A percentile compares a stretch with the other conserved stretches of the same genome.
phyloP scores from a whole-genome alignment of 345 rosid species.

The Iberis pinnata region DNA sequence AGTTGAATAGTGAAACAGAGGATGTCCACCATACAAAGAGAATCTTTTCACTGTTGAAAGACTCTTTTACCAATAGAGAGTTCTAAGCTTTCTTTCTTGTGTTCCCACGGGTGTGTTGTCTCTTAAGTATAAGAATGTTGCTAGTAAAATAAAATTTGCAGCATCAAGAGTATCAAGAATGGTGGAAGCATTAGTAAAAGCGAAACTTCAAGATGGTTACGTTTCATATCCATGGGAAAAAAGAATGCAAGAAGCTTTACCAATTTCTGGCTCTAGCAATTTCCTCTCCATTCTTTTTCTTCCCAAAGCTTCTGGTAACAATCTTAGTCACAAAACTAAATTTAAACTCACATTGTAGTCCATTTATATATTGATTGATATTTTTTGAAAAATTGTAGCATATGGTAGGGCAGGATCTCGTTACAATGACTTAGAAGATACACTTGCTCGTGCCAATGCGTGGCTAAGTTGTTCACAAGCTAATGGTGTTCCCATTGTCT shows the following conservation, averaged over 20 bases:
- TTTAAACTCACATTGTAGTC: neutral
- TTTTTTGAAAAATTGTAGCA: slow-evolving; percentile 12
- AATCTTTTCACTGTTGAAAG: too few species aligned
- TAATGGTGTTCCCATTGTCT: slow-evolving; percentile 70
- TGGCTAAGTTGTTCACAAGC: slow-evolving; percentile 83
- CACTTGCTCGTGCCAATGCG: slow-evolving; percentile 87
- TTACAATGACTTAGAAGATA: slow-evolving; percentile 88
- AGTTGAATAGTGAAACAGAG: too few species aligned
- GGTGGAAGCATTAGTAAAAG: slow-evolving; percentile 55
- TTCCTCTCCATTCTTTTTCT: slow-evolving; percentile 84
- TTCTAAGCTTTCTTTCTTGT: neutral
- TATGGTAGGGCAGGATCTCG: slow-evolving; percentile 65
- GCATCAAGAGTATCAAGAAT: slow-evolving; percentile 75
- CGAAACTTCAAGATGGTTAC: slow-evolving; percentile 91
- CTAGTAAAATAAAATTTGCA: slow-evolving; percentile 28
- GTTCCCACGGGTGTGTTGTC: neutral
- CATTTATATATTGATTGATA: neutral
- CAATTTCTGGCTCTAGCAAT: slow-evolving; percentile 67
- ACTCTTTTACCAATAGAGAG: too few species aligned
- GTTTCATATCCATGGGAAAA: slow-evolving; percentile 82
- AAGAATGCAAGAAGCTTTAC: slow-evolving; percentile 57
- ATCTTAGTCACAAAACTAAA: neutral
- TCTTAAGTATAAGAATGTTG: neutral
- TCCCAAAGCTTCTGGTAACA: slow-evolving; percentile 71
- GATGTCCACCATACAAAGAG: too few species aligned